A percentile compares a stretch with the other conserved stretches of the same genome.
phyloP scores from a whole-genome alignment of 192 early-diverging fungal genomes.

The Umbelopsis sp. region DNA sequence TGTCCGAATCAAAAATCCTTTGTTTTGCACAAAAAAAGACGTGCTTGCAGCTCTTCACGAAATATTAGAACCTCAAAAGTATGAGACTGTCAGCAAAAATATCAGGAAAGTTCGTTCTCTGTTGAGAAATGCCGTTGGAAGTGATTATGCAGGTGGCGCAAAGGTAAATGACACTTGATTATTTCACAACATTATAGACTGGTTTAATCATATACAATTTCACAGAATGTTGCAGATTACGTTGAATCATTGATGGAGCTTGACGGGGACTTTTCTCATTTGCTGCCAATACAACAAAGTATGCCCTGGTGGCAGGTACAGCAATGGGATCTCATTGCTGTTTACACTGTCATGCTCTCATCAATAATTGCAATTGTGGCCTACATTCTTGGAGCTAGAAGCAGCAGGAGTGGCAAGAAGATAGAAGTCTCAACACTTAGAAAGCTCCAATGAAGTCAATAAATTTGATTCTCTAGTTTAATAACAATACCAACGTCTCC shows the following conservation, averaged over 20 bases:
- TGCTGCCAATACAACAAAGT: neutral
- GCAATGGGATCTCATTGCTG: slow-evolving; percentile 5
- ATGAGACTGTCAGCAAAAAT: neutral
- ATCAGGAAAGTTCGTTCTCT: neutral
- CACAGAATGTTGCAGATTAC: neutral
- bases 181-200: no score
- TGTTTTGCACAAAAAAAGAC: slow-evolving; percentile 1
- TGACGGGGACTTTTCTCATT: neutral
- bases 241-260: neutral
- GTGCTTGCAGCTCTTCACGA: slow-evolving; percentile 6
- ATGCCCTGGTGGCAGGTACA: slow-evolving; percentile 12
- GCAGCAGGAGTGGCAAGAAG: neutral
- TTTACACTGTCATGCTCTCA: neutral
- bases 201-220: neutral
- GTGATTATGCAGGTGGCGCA: neutral
- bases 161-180: neutral
- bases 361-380: neutral
- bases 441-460: no score
- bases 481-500: no score
- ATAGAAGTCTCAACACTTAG: no score
- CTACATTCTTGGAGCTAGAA: slow-evolving; percentile 2
- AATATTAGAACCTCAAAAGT: neutral
- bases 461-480: no score
- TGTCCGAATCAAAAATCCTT: neutral
- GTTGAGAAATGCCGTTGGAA: neutral